phyloP scores from a whole-genome alignment of 2,329 filamentous ascomycete species.

The Fusarium brachygibbosum region DNA sequence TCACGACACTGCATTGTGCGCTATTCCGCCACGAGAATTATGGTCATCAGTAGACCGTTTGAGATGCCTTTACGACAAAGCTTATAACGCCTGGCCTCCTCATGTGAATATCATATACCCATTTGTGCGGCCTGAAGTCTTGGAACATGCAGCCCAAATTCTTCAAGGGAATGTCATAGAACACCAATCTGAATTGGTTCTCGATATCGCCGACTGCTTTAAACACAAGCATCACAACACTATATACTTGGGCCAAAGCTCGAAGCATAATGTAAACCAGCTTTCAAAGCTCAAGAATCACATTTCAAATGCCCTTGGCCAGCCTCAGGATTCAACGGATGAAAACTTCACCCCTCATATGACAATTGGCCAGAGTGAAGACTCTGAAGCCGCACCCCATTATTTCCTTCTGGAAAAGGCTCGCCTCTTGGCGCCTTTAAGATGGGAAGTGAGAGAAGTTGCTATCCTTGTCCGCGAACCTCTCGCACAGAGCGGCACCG shows the following conservation, averaged over 20 bases:
- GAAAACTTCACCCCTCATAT: slow-evolving; percentile 62
- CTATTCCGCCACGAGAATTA: slow-evolving; percentile 66
- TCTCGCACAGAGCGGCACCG: slow-evolving; percentile 45
- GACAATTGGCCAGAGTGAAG: slow-evolving; percentile 71
- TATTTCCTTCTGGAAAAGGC: slow-evolving; percentile 67
- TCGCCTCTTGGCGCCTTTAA: slow-evolving; percentile 60
- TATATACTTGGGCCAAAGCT: slow-evolving; percentile 57
- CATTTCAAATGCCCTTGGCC: slow-evolving; percentile 56
- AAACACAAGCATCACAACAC: slow-evolving; percentile 64
- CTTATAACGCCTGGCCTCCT: slow-evolving; percentile 72
- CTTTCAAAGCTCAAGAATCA: slow-evolving; percentile 54
- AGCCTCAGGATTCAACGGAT: slow-evolving; percentile 22
- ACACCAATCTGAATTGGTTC: slow-evolving; percentile 44
- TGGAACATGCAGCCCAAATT: slow-evolving; percentile 59
- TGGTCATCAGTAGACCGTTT: slow-evolving; percentile 66
- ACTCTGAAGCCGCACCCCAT: slow-evolving; percentile 60
- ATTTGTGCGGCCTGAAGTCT: slow-evolving; percentile 65
- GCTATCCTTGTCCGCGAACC: slow-evolving; percentile 67
- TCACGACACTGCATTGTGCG: slow-evolving; percentile 71
- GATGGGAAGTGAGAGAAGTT: slow-evolving; percentile 64
- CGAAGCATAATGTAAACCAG: not conserved
- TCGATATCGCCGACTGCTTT: slow-evolving; percentile 63
- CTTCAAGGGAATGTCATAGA: slow-evolving; percentile 38
- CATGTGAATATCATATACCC: slow-evolving; percentile 77
- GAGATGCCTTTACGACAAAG: slow-evolving; percentile 73